Base-by-base conservation (phyloP, 1,284 basidiomycete genomes). In the Rhizoctonia solani region DNA sequence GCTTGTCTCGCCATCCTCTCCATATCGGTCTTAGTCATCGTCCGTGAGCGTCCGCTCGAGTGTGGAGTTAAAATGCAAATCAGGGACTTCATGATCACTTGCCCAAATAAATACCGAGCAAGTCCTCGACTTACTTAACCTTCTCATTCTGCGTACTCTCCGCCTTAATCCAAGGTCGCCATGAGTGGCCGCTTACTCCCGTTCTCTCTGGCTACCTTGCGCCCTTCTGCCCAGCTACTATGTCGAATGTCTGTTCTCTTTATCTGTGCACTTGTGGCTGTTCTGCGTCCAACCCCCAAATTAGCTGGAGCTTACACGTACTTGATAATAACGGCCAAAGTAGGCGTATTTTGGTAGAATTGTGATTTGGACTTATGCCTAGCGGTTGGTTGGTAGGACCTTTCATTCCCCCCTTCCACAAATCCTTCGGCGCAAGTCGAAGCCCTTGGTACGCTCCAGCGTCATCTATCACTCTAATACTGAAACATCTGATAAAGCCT, bases 361-460 rank as follows among this genome's bases (percentile, higher is more conserved):
- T 14, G 30, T 6, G n/a, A 52, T 21, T 34, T 34, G 37, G 42
- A 9, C n/a, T 29, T n/a, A 50, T 19, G 3, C 46, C 50, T 14
- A 19, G 14, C 9, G 49, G 44, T 23, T 32, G 2, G 19, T 21
- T 1, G 1, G 23, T 46, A 66, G 69, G 81, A 82, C 68, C 77
- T 83, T 5, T 78, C 81, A 39, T 83, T 83, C 71, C 78, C 79
- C 8, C 78, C 80, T 0, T 81, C 83, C 69, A 79, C 80, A 53
- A 80, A 76, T 70, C 76, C 83, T 13, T 78, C 82, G 0, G 81
- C 83, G 71, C 81, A 84, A 72, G 72, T 83, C 3, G 82, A 83
- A 72, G 75, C 77, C 30, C 39, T 54, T 27, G 61, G 61, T 66
- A 66, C 5, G 8, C 1, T 3, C 25, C n/a, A 13, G 11, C 21